Base-by-base conservation (phyloP, 2,329 filamentous ascomycete species). In the Pochonia chlamydosporia region DNA sequence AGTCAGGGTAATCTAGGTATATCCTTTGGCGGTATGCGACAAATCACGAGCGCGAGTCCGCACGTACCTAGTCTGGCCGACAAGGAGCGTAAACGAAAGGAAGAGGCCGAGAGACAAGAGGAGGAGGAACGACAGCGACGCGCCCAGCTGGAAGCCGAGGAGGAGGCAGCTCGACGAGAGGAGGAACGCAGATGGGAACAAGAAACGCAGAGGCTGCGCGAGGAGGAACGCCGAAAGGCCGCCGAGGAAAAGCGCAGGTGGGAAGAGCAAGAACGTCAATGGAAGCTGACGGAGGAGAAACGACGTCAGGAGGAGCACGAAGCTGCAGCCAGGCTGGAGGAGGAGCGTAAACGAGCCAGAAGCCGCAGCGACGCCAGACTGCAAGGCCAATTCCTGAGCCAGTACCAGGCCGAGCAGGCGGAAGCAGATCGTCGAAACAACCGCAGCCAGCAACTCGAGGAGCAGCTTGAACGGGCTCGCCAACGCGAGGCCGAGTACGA, bases 1-100 rank as follows among this genome's bases (percentile, higher is more conserved):
- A 96, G 89, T 60, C 93, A 99, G 65, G 92, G 89, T 3, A 97
- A 95, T 58, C 82, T 96, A 52, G 93, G 93, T 16, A 89, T 99
- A 56, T 82, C 88, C 10, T 97, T 97, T 66, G 93, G 93, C 47
- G 89, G 85, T 16, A 81, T 91, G 57, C 82, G 93, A 50, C 93
- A 99, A 69, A 97, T 99, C 62, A 97, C 91, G 8, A 89, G 78
- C 57, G 81, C 89, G 13, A 76, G 81, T 26, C 93, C 93, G 5
- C 66, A 79, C 40, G 89, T 97, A 9, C 90, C 91, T 1, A 92
- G 75, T 61, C 58, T 90, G 53, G 87, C 85, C 3, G 91, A 96
- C 57, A 96, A 95, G 69, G 87, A 96, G 65, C 85, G 85, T 37
- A 66, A 63, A 48, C 70, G 79, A 40, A 76, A 71, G 54, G 77